phyloP scores from a whole-genome alignment of 805 yeast species.

The Kockiozyma suomiensis region DNA sequence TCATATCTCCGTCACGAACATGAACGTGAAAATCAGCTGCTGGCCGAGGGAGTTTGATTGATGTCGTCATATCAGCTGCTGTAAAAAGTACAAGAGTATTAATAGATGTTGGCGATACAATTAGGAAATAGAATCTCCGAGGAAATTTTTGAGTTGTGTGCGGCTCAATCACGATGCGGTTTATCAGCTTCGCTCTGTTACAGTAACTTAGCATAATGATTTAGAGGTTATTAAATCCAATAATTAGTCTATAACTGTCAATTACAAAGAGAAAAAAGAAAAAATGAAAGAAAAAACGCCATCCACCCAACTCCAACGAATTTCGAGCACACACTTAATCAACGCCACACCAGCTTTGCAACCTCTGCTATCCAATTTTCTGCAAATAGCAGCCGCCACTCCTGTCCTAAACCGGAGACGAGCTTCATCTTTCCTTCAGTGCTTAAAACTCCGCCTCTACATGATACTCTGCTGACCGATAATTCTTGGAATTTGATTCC shows the following conservation, averaged over 20 bases:
- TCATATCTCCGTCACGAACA: conserved; percentile 91
- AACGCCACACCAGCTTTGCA: conserved; percentile 3
- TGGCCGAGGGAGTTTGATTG: conserved; percentile 43
- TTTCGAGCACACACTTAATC: neutral
- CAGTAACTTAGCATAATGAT: too few relatives aligned
- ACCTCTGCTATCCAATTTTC: conserved; percentile 3
- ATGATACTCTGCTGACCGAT: conserved; percentile 2
- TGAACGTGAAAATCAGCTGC: conserved; percentile 93
- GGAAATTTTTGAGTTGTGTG: neutral
- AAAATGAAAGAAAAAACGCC: neutral
- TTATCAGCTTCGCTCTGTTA: too few relatives aligned
- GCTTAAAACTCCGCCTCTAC: conserved; percentile 14
- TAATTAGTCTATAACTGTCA: neutral
- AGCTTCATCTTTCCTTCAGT: conserved; percentile 23
- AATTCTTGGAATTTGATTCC: conserved; percentile 13
- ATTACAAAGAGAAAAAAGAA: too few relatives aligned
- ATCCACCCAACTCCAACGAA: neutral
- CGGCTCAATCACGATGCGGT: neutral
- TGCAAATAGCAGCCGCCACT: conserved; percentile 6
- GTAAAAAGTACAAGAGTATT: neutral
- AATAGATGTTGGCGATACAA: too few relatives aligned
- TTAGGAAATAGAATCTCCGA: too few relatives aligned
- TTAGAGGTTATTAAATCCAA: too few relatives aligned
- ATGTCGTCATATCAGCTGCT: neutral
- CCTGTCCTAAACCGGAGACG: neutral